These are phyloP conservation scores for Uncinocarpus reesii DNA, from an alignment of 2,329 filamentous ascomycete genomes.

Conservation along the genomic window DNA sequence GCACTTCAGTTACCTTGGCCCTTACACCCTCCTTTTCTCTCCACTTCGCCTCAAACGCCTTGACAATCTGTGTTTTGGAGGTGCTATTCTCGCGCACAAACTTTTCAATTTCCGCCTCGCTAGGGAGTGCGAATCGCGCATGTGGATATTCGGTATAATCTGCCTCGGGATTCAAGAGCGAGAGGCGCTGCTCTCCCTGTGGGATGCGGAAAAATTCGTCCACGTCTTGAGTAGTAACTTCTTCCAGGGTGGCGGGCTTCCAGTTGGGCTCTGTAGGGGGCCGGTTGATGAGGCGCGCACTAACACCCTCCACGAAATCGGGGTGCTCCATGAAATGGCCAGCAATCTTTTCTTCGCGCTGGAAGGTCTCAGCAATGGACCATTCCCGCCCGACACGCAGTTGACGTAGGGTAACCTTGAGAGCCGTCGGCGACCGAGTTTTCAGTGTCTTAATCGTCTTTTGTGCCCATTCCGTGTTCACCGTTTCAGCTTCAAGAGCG, in stretches of 20 bases:
- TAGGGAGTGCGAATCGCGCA: conserved; percentile 57
- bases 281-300: conserved; percentile 65
- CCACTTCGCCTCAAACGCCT: conserved; percentile 50
- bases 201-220: conserved; percentile 58
- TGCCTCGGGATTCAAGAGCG: conserved; percentile 48
- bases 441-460: conserved; percentile 66
- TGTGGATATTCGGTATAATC: conserved; percentile 69
- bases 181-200: conserved; percentile 40
- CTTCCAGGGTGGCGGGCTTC: conserved; percentile 62
- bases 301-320: conserved; percentile 90
- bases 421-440: conserved; percentile 70
- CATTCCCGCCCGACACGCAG: conserved; percentile 66
- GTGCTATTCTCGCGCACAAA: conserved; percentile 31
- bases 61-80: conserved; percentile 48
- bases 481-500: conserved; percentile 49
- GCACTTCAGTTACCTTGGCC: conserved; percentile 58
- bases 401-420: conserved; percentile 74
- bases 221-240: conserved; percentile 50
- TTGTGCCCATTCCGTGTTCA: conserved; percentile 62
- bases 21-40: conserved; percentile 58
- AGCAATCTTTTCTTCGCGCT: conserved; percentile 75
- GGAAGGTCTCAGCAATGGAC: conserved; percentile 76
- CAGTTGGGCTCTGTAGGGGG: conserved; percentile 57
- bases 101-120: conserved; percentile 47
- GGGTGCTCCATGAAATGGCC: conserved; percentile 78